A percentile compares a stretch with the other conserved stretches of the same genome.
These are phyloP conservation scores for Colletotrichum liriopes DNA, from an alignment of 2,329 filamentous ascomycete genomes.

Conservation along the genomic window DNA sequence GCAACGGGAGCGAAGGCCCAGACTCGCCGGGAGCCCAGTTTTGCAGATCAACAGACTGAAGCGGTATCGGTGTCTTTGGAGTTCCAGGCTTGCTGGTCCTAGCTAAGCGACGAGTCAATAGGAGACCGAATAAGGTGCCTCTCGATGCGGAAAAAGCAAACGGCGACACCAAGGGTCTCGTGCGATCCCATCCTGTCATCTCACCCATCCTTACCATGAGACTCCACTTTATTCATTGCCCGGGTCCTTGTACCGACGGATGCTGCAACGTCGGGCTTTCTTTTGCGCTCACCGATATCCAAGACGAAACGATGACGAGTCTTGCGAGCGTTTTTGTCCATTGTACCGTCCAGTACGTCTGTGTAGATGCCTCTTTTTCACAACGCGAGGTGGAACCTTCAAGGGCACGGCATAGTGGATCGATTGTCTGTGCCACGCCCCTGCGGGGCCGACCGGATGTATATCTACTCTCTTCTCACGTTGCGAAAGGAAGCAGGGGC, in stretches of 20 bases:
- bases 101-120: too few relatives aligned
- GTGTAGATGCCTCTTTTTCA: slow-evolving; percentile 10
- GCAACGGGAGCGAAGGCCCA: not conserved
- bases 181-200: slow-evolving; percentile 14
- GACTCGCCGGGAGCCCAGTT: not conserved
- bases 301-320: slow-evolving; percentile 18
- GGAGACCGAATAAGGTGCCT: not conserved
- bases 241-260: slow-evolving; percentile 13
- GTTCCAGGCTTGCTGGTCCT: too few relatives aligned
- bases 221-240: slow-evolving; percentile 9
- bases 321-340: not conserved
- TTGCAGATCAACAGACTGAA: not conserved
- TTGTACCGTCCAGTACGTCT: not conserved
- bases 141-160: slow-evolving; percentile 5
- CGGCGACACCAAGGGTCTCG: slow-evolving; percentile 27
- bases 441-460: slow-evolving; percentile 27
- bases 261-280: slow-evolving; percentile 9
- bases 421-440: slow-evolving; percentile 32
- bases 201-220: not conserved
- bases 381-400: slow-evolving; percentile 18
- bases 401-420: slow-evolving; percentile 23
- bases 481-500: slow-evolving; percentile 28
- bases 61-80: too few relatives aligned
- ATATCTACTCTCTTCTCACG: slow-evolving; percentile 30
- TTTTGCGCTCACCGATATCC: slow-evolving; percentile 26